Conservation (phyloP, 306 rosid species). For the Castanea mollissima region DNA sequence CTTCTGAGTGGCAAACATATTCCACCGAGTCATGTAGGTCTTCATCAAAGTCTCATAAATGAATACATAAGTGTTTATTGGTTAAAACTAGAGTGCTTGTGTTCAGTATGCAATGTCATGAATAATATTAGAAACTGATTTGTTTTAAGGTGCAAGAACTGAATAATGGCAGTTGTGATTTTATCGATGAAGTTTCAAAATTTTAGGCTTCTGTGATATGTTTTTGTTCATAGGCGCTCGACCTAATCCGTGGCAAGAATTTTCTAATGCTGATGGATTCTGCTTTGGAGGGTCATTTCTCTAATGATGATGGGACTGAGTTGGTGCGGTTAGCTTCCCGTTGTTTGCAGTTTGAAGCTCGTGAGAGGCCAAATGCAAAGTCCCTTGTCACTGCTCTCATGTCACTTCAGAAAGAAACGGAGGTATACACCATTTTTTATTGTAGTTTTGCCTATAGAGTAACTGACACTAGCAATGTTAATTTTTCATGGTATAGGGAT, state of each 20-base stretch:
- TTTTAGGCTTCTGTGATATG: background rate
- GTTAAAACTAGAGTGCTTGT: background rate
- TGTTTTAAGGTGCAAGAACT: background rate
- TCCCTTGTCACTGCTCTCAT: slow-evolving; percentile 74
- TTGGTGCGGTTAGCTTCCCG: slow-evolving; percentile 91
- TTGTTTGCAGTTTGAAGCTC: slow-evolving; percentile 91
- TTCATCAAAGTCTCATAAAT: background rate
- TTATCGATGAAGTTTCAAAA: background rate
- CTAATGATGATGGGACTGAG: slow-evolving; percentile 97
- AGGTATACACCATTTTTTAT: slow-evolving; percentile 38
- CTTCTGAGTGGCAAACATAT: slow-evolving; percentile 94
- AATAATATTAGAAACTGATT: background rate
- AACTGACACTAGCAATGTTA: background rate
- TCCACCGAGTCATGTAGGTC: slow-evolving; percentile 90
- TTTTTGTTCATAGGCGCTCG: slow-evolving; percentile 67
- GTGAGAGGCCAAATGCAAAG: slow-evolving; percentile 95
- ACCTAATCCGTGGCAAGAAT: slow-evolving; percentile 88
- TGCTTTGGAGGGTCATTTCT: slow-evolving; percentile 87
- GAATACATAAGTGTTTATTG: background rate
- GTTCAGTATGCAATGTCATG: background rate
- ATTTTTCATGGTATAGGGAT: background rate
- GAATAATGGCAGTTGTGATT: background rate
- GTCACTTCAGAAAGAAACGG: slow-evolving; percentile 88
- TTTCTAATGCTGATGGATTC: slow-evolving; percentile 96
- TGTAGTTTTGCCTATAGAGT: background rate